Evolutionary conservation across 2,329 filamentous ascomycete genomes (phyloP), one percentile per base, ranked within the genome.

Genomic region (Aureobasidium pullulans): DNA sequence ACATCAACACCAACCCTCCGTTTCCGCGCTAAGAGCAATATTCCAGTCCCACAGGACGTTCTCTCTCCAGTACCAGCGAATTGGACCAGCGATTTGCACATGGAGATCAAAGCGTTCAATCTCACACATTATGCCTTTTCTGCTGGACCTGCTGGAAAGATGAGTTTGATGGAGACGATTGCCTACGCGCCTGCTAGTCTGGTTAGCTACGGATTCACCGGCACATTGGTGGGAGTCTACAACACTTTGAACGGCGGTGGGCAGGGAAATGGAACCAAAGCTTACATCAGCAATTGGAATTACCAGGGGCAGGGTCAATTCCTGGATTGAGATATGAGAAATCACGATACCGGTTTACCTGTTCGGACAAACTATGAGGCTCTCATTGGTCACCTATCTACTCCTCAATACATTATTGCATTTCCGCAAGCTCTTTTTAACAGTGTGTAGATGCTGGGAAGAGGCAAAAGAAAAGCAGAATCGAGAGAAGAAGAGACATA

Each of bases 251-350:
- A 59, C 43, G 57, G 57, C 8, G 57, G 40, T 9, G 36, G n/a
- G 15, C 13, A 34, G 36, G 50, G 32, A 15, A 15, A 42, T n/a
- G 39, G 39, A 19, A 48, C 37, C 8, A 19, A 29, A 8, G 31
- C 47, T 19, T 37, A 50, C 5, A 10, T 42, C 10, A 31, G 36
- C 1, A 28, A 32, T 42, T 59, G 57, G 57, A 42, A 8, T 1
- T 59, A 59, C 34, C 32, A 52, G 29, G 57, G 57, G 4, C n/a
- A 59, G 2, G 57, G 57, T 15, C 57, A 59, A 16, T 42, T 16
- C 11, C 13, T 42, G 11, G 39, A 42, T n/a, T 42, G 8, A 42
- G 5, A 15, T 3, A 7, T 16, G n/a, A 13, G 39, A n/a, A 7
- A 15, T 42, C 2, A n/a, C n/a, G 39, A 15, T 19, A 16, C 11